Evolutionary conservation across 2,329 filamentous ascomycete species (phyloP), one percentile per base, ranked within the genome.

Genomic region (Harringtonia aguacate): DNA sequence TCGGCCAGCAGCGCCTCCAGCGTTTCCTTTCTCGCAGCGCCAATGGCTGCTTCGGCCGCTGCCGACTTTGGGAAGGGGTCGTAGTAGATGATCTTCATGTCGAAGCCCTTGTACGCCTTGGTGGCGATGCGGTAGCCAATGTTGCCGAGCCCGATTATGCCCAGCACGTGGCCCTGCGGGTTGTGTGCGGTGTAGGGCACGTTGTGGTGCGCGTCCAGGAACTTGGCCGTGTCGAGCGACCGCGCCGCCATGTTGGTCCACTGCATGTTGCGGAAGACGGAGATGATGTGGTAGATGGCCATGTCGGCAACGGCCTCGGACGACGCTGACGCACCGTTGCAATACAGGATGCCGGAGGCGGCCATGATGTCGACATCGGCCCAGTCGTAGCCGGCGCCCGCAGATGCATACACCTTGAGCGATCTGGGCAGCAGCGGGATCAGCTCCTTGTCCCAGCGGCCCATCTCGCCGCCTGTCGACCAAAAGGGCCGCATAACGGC

Each of bases 221-320:
- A 57, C 20, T 61, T 55, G 4, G 64, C 63, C 4, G 68, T 58
- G 36, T 46, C 36, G 14, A 18, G n/a, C 13, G 43, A 35, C 8
- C 43, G 46, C 0, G 79, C 79, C 3, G 79, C 75, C 4, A 66
- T 56, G 41, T 75, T 70, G 49, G 73, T 80, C 75, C 80, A 85
- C 2, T 75, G 69, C 13, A 87, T 70, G 37, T 76, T 70, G 41
- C 83, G 78, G 64, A 86, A 87, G 14, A 75, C 78, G 9, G 75
- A 73, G 40, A 88, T 73, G 52, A 87, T 75, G 52, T 83, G 72
- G 54, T 78, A 79, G 34, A 85, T 67, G 17, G 80, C 77, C 48
- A 84, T 77, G 58, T 87, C 83, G 41, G 82, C 81, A 2, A 86
- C 82, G 7, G 81, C 76, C 55, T 86, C 83, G 7, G 79, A 79